Conservation (phyloP, 768 basidiomycete species). For the Ephemerocybe angulata region DNA sequence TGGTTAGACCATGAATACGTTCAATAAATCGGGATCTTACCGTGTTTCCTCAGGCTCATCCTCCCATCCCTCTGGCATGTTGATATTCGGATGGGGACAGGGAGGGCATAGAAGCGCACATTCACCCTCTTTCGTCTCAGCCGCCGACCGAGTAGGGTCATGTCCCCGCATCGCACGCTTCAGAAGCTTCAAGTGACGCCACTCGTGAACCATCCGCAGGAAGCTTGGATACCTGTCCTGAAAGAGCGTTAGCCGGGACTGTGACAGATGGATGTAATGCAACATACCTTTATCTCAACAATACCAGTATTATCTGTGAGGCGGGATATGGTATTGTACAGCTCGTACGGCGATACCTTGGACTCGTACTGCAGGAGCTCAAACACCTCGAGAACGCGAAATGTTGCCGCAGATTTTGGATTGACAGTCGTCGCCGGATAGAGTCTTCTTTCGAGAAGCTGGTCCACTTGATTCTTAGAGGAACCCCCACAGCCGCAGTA, state of each 20-base stretch:
- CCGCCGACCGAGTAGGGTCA: slow-evolving; percentile 8
- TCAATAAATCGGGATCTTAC: neutral
- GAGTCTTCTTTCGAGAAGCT: neutral
- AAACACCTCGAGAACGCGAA: neutral
- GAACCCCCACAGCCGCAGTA: neutral
- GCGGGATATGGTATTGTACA: too few species aligned
- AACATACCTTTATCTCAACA: too few species aligned
- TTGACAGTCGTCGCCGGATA: neutral
- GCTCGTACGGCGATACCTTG: too few species aligned
- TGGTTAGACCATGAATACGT: neutral
- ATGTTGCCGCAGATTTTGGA: neutral
- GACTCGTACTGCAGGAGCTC: neutral
- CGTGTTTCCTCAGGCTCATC: neutral
- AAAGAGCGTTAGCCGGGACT: too few species aligned
- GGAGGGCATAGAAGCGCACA: slow-evolving; percentile 21
- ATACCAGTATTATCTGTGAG: too few species aligned
- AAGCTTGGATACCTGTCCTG: too few species aligned
- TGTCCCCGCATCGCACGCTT: too few species aligned
- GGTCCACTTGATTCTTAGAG: neutral
- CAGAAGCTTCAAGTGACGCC: too few species aligned
- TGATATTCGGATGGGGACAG: slow-evolving; percentile 19
- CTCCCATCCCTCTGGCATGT: slow-evolving; percentile 18
- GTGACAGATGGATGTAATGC: too few species aligned
- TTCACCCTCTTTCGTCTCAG: slow-evolving; percentile 14
- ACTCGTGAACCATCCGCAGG: too few species aligned